These are phyloP conservation scores for Ballota nigra DNA, from an alignment of 257 asterid species.

Conservation along the genomic window DNA sequence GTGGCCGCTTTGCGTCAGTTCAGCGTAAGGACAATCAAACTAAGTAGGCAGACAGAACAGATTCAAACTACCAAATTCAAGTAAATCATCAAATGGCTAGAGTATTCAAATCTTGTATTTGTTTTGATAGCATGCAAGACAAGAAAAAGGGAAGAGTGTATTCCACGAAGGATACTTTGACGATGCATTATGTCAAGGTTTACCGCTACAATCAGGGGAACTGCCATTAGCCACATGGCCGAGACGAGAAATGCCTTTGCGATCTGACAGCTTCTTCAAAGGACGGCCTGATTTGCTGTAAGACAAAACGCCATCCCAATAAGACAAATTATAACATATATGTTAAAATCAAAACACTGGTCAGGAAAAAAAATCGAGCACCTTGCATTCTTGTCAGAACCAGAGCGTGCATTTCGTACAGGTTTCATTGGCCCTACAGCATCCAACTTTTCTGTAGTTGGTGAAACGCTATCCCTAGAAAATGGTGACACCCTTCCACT, in stretches of 20 bases:
- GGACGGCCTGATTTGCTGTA: conserved; percentile 88
- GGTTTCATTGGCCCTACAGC: conserved; percentile 52
- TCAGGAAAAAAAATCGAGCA: conserved; percentile 31
- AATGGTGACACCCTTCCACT: conserved; percentile 78
- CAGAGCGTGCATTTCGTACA: conserved; percentile 55
- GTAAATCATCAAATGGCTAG: too few relatives aligned
- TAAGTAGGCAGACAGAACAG: too few relatives aligned
- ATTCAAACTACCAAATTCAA: too few relatives aligned
- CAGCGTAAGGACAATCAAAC: too few relatives aligned
- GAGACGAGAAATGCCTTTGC: conserved; percentile 81
- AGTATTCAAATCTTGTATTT: too few relatives aligned
- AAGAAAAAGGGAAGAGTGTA: conserved; percentile 5
- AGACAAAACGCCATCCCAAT: conserved; percentile 24
- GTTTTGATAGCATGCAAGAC: background rate
- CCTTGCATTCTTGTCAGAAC: conserved; percentile 87
- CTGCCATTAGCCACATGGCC: conserved; percentile 62
- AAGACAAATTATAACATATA: conserved; percentile 3
- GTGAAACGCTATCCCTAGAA: conserved; percentile 75
- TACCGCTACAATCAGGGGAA: conserved; percentile 85
- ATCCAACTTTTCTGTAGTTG: conserved; percentile 63
- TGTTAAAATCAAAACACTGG: conserved; percentile 17
- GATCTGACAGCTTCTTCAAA: conserved; percentile 71
- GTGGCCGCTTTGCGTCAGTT: too few relatives aligned
- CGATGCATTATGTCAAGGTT: conserved; percentile 17
- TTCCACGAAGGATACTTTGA: conserved; percentile 4